Conservation (phyloP, 148 eudicot species). For the Rhododendron mucronatum region DNA sequence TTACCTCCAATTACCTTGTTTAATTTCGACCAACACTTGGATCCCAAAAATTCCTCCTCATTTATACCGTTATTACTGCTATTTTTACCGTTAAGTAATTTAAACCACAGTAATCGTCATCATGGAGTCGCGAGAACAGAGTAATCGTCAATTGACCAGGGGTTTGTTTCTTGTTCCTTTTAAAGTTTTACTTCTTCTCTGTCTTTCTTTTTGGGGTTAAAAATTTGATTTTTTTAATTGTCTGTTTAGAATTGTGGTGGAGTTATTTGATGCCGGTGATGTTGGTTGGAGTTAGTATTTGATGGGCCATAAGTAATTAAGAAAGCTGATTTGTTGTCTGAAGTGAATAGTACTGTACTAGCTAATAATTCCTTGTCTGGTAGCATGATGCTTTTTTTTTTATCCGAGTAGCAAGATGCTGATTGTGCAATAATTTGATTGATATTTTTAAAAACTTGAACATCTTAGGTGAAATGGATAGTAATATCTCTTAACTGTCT, state of each 20-base stretch:
- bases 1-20: slow-evolving; percentile 36
- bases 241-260: background rate
- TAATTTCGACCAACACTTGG: slow-evolving; percentile 23
- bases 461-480: background rate
- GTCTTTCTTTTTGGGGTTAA: background rate
- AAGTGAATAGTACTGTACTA: background rate
- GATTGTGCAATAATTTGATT: background rate
- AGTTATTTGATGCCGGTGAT: background rate
- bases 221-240: background rate
- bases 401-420: background rate
- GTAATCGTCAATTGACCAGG: slow-evolving; percentile 59
- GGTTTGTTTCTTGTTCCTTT: slow-evolving; percentile 30
- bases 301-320: background rate
- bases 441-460: background rate
- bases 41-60: slow-evolving; percentile 13
- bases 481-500: background rate
- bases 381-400: background rate
- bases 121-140: slow-evolving; percentile 61
- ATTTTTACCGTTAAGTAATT: slow-evolving; percentile 14
- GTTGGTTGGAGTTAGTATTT: background rate
- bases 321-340: background rate
- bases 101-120: slow-evolving; percentile 11
- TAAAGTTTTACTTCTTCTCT: background rate
- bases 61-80: slow-evolving; percentile 16
- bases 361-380: background rate